Percentiles rank a stretch among this genome's conserved stretches.
Conservation (phyloP, 2,329 filamentous ascomycete genomes). For the Cercospora canescens region DNA sequence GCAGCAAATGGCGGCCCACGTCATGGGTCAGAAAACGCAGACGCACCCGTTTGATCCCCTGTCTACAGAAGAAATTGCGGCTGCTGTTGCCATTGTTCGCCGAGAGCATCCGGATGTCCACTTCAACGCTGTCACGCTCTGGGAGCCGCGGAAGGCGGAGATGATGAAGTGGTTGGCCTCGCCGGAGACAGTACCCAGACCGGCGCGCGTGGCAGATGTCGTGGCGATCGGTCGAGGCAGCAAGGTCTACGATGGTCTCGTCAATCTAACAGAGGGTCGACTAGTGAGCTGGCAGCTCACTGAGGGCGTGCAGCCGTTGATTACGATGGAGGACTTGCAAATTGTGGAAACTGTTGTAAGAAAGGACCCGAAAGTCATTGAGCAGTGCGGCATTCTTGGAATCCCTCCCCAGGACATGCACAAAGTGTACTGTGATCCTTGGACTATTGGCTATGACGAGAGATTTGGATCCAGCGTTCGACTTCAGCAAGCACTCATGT, state of each 20-base stretch:
- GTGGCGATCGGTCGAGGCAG: slow-evolving; percentile 78
- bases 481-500: slow-evolving; percentile 92
- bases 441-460: slow-evolving; percentile 94
- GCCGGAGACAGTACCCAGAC: slow-evolving; percentile 61
- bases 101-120: slow-evolving; percentile 69
- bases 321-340: slow-evolving; percentile 88
- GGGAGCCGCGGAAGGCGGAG: slow-evolving; percentile 80
- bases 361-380: slow-evolving; percentile 81
- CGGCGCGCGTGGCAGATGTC: slow-evolving; percentile 74
- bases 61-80: slow-evolving; percentile 69
- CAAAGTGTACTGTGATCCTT: slow-evolving; percentile 94
- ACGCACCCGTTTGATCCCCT: slow-evolving; percentile 80
- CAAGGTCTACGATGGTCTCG: slow-evolving; percentile 78
- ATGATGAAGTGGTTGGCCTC: slow-evolving; percentile 78
- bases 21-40: slow-evolving; percentile 55
- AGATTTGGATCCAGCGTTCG: slow-evolving; percentile 77
- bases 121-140: slow-evolving; percentile 84
- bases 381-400: slow-evolving; percentile 82
- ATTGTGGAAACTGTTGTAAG: slow-evolving; percentile 75
- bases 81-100: slow-evolving; percentile 67
- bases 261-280: slow-evolving; percentile 67
- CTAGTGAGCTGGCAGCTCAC: slow-evolving; percentile 74
- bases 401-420: slow-evolving; percentile 83
- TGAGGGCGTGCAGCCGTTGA: slow-evolving; percentile 79
- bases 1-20: slow-evolving; percentile 56